A percentile compares a stretch with the other conserved stretches of the same genome.
phyloP scores from a whole-genome alignment of 352 stramenopile species.

The Pythium monospermum region DNA sequence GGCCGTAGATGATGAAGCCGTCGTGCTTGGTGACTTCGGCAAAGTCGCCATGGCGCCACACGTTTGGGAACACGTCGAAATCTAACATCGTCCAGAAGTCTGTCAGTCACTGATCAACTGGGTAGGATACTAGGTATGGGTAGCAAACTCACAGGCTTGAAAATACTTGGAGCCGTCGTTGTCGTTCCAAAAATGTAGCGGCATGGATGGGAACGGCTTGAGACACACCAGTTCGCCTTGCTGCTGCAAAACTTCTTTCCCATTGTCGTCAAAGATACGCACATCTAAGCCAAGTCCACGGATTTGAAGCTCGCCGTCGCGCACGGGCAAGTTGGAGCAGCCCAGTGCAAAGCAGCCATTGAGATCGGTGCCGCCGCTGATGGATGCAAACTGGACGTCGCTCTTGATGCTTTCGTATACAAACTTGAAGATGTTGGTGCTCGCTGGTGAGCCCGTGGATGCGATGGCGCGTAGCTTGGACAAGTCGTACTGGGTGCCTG shows the following conservation, averaged over 20 bases:
- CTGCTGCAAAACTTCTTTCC: slow-evolving; percentile 35
- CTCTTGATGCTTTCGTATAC: slow-evolving; percentile 71
- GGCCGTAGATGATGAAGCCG: slow-evolving; percentile 71
- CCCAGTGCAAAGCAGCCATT: slow-evolving; percentile 78
- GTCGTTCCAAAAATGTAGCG: slow-evolving; percentile 79
- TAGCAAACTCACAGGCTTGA: slow-evolving; percentile 47
- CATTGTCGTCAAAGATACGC: slow-evolving; percentile 62
- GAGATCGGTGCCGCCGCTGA: slow-evolving; percentile 81
- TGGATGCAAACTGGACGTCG: slow-evolving; percentile 75
- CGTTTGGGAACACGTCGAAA: slow-evolving; percentile 70
- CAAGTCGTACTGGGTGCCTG: slow-evolving; percentile 57
- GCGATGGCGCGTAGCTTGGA: slow-evolving; percentile 62
- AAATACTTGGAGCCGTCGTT: slow-evolving; percentile 69
- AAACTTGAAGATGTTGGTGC: slow-evolving; percentile 80
- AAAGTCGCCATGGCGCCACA: slow-evolving; percentile 85
- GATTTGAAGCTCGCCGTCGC: slow-evolving; percentile 76
- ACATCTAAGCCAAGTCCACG: slow-evolving; percentile 78
- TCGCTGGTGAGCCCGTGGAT: slow-evolving; percentile 68
- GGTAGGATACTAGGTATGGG: too few relatives aligned
- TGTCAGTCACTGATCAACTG: too few relatives aligned
- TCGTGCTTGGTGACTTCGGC: slow-evolving; percentile 55
- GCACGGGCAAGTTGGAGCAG: slow-evolving; percentile 72
- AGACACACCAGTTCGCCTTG: slow-evolving; percentile 66
- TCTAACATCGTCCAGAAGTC: slow-evolving; percentile 45
- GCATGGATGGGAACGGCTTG: slow-evolving; percentile 84